Evolutionary conservation across 164 flowering plant genomes (phyloP).

Genomic region (Houttuynia cordata): DNA sequence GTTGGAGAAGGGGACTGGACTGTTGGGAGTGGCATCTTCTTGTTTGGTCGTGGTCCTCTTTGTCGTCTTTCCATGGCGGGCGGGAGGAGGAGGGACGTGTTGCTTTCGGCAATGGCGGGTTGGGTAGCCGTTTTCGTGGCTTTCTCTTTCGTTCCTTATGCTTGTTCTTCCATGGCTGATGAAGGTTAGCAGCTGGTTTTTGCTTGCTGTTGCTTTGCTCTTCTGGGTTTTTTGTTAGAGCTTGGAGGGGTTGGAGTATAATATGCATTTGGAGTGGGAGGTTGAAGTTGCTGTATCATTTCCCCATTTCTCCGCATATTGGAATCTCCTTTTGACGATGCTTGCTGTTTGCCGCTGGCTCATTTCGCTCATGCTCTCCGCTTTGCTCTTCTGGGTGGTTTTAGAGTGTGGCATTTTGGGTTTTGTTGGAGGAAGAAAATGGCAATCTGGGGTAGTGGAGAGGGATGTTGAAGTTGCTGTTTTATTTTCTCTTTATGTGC

Average conservation of each 20-base stretch:
- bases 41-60: neutral
- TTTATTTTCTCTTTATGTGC: too few relatives aligned
- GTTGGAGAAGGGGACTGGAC: neutral
- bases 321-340: too few relatives aligned
- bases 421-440: too few relatives aligned
- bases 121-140: neutral
- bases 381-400: too few relatives aligned
- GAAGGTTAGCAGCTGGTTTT: neutral
- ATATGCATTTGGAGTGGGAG: too few relatives aligned
- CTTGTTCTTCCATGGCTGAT: neutral
- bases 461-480: too few relatives aligned
- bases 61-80: neutral
- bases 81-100: neutral
- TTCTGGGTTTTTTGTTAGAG: neutral
- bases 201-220: neutral
- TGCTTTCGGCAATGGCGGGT: neutral
- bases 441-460: too few relatives aligned
- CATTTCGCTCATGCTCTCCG: too few relatives aligned
- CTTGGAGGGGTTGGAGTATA: neutral
- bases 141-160: neutral
- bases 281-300: too few relatives aligned
- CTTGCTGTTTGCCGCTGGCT: too few relatives aligned
- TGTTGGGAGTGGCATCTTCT: neutral
- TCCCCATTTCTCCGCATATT: too few relatives aligned
- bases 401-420: too few relatives aligned